Base-by-base conservation (phyloP, 2,329 filamentous ascomycete genomes). In the Exophiala sideris region DNA sequence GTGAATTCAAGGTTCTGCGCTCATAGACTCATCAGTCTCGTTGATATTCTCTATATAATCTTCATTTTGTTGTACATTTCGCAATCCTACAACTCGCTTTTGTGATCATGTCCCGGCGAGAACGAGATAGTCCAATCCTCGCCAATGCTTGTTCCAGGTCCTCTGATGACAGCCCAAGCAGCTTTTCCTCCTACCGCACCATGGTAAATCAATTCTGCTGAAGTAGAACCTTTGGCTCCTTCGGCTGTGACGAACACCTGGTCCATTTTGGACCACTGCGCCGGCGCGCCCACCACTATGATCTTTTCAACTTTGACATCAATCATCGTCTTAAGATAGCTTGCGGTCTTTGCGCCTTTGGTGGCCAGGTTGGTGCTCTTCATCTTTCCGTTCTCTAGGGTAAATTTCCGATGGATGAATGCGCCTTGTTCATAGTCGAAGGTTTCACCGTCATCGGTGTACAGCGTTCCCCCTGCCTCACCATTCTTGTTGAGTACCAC, bases 391-490 rank as follows among this genome's bases (percentile, higher is more conserved):
- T 75, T 74, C 4, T 70, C 66, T 56, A 91, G 87, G 20, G 75
- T 76, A 73, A 99, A 96, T 56, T 77, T 79, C 55, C 91, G 88
- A 73, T 96, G 86, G 64, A 97, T 91, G 71, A 88, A 96, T 58
- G 90, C 90, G 9, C 91, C 92, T 59, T 84, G 77, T 70, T 95
- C 78, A 67, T 89, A 91, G 51, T 96, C 90, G 63, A 91, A 99
- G 1, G 87, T 88, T 71, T 97, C 91, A 45, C 94, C 94, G 62
- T 99, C 94, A 67, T 99, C 94, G 29, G 90, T 78, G 67, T 99
- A 99, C 6, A 99, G 76, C 45, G 88, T 86, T 24, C 94, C 94
- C 45, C 86, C 81, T 0, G 92, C 90, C 64, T 85, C 82, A 49
- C 87, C 85, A 32, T 81, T 77, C 62, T 83, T 82, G 62, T 82